Evolutionary conservation across 2,329 filamentous ascomycete species (phyloP), one percentile per base, ranked within the genome.

Genomic region (Fonsecaea multimorphosa): DNA sequence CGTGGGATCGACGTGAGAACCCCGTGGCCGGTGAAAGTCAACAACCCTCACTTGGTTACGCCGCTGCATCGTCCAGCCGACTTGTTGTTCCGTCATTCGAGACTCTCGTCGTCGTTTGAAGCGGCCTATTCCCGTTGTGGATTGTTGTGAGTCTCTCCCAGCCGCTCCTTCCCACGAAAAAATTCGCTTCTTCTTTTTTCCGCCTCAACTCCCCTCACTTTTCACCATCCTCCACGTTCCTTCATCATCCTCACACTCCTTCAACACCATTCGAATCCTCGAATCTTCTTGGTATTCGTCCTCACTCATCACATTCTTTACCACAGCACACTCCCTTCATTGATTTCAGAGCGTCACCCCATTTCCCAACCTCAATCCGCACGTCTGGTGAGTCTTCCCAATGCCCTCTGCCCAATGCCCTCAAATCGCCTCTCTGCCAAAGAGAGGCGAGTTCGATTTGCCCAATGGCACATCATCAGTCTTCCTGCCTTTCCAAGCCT

Each of bases 101-200:
- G 7, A 1, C 44, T n/a, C 16, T 36, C 40, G 59, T 54, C 59
- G 46, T 52, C 51, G 32, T 58, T 51, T 51, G 51, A 52, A 61
- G 52, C 49, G 34, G 52, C 51, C 59, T 49, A 66, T 59, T 52
- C 63, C 63, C 58, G 51, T 61, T 65, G 32, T 29, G 63, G 59
- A n/a, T 44, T 44, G 38, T 44, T 44, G n/a, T 44, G 38, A 44
- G 14, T 34, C n/a, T 56, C 44, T 46, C 46, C 55, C 29, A 51
- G 61, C 46, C 54, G 60, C 61, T 68, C 44, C 49, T 64, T 64
- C 61, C 65, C 59, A 66, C 53, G 22, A 49, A 59, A 61, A 64
- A 38, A 56, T 44, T 44, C 53, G 36, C 46, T 29, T 24, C 14
- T 27, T 46, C 51, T 32, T 24, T 49, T 52, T 29, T 32, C 14